Base-by-base conservation (phyloP, 1,284 basidiomycete genomes). In the Agaricales sp. region DNA sequence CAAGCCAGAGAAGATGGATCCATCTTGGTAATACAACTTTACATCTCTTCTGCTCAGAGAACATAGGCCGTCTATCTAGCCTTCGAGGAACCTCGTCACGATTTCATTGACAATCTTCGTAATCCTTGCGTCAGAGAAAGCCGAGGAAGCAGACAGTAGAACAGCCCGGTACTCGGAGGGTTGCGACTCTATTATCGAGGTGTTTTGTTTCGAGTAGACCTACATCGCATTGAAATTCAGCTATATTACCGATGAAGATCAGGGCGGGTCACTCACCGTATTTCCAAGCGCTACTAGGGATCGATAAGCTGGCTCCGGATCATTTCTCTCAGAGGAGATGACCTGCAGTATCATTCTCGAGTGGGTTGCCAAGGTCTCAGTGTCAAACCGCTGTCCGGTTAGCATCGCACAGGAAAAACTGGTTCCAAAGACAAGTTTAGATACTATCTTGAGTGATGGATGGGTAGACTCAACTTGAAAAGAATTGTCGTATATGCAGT, bases 241-340 rank as follows among this genome's bases (percentile, higher is more conserved):
- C 4, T n/a, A 41, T 16, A 16, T 18, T 41, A 41, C 8, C 39
- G 18, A 8, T 41, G 16, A 41, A 41, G 30, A 35, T 11, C 8
- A 20, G 39, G 16, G 13, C 19, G 16, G 16, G 18, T 11, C 18
- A 69, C 81, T 60, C 52, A 92, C 89, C 44, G 88, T 64, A 62
- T 99, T 98, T 24, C 95, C 95, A 2, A 97, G 70, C 0, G 87
- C 93, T 13, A 96, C 87, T 4, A 90, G 66, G 1, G 85, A 73
- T 22, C 95, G 82, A 63, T 98, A 98, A 12, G 79, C 75, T 2
- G 87, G 81, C 61, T 99, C 95, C 18, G 80, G 71, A 53, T 99
- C 95, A 14, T 67, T 67, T 39, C 64, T 76, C 63, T 94, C 90
- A 41, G 73, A 70, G 51, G 74, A 65, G 18, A 92, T 64, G 13